Evolutionary conservation across 805 yeast species (phyloP).

Genomic region (Blastobotrys chiropterorum): DNA sequence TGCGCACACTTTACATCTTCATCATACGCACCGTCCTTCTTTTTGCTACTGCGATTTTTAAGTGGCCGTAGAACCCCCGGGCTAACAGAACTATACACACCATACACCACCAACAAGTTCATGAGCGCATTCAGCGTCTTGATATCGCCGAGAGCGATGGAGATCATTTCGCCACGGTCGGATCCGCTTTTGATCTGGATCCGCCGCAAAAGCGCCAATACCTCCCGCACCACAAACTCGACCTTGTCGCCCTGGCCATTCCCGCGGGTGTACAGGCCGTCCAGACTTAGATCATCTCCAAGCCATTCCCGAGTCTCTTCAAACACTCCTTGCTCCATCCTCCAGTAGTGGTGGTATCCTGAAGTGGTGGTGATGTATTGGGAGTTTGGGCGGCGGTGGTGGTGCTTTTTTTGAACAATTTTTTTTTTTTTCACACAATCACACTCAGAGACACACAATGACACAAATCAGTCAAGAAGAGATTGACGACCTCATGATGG

Average conservation of each 20-base stretch:
- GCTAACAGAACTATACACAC: conserved; percentile 61
- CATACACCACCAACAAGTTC: conserved; percentile 60
- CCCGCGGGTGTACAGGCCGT: background rate
- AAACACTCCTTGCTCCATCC: no score
- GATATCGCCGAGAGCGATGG: conserved; percentile 82
- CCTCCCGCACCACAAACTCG: background rate
- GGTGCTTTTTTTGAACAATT: no score
- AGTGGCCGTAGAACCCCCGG: conserved; percentile 57
- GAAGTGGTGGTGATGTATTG: no score
- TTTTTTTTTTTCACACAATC: background rate
- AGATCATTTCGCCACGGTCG: conserved; percentile 26
- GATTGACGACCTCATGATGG: conserved; percentile 72
- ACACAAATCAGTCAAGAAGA: conserved; percentile 56
- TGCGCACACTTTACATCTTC: no score
- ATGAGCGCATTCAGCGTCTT: conserved; percentile 60
- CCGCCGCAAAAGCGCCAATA: no score
- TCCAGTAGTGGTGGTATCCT: no score
- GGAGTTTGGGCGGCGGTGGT: no score
- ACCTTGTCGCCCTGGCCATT: conserved; percentile 7
- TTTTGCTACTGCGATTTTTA: conserved; percentile 47
- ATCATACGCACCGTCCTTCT: background rate
- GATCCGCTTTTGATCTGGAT: no score
- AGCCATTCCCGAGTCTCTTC: conserved; percentile 15
- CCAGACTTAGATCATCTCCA: background rate
- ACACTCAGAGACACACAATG: background rate